These are phyloP conservation scores for Hydrangea macrophylla DNA, from an alignment of 148 eudicot species.

Conservation along the genomic window DNA sequence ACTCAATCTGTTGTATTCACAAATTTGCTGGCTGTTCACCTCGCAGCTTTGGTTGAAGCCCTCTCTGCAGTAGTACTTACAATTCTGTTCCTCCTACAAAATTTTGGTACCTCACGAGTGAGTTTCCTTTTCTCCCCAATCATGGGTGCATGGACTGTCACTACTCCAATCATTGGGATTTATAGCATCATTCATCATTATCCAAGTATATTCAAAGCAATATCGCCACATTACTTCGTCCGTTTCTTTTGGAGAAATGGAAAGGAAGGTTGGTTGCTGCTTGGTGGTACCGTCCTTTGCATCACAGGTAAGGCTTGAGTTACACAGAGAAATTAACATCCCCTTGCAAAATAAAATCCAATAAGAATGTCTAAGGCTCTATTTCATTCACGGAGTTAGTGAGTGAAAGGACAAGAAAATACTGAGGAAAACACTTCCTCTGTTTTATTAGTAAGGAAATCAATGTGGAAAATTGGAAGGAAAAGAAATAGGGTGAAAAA, in stretches of 20 bases:
- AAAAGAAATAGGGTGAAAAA: too few relatives aligned
- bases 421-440: too few relatives aligned
- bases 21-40: neutral
- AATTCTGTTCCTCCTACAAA: constrained; percentile 52
- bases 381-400: too few relatives aligned
- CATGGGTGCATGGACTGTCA: constrained; percentile 61
- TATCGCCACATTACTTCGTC: constrained; percentile 51
- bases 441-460: too few relatives aligned
- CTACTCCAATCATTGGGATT: constrained; percentile 56
- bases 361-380: too few relatives aligned
- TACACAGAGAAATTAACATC: too few relatives aligned
- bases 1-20: neutral
- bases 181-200: constrained; percentile 47
- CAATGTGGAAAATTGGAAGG: too few relatives aligned
- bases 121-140: constrained; percentile 72
- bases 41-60: constrained; percentile 48
- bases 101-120: constrained; percentile 57
- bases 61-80: constrained; percentile 47
- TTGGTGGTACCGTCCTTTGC: constrained; percentile 58
- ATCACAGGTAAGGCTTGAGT: constrained; percentile 60
- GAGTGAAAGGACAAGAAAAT: too few relatives aligned
- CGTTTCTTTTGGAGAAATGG: constrained; percentile 43
- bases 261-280: constrained; percentile 52
- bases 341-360: too few relatives aligned
- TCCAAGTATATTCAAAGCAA: constrained; percentile 61